Conservation (phyloP, 495 filamentous ascomycete species). For the Tuber melanosporum region DNA sequence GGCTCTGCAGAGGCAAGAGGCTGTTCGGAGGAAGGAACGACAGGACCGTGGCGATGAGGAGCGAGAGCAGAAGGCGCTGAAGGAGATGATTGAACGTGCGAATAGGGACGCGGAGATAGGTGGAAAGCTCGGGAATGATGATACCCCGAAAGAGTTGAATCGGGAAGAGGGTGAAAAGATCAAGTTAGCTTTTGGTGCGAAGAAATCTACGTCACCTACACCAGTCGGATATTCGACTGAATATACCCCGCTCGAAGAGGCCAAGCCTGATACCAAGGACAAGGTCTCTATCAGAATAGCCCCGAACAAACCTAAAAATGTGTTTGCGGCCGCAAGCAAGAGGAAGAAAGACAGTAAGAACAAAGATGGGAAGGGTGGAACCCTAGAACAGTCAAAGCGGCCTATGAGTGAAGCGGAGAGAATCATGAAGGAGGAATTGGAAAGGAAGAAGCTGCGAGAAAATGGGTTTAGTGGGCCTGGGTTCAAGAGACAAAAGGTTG, state of each 20-base stretch:
- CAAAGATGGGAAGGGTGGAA: slow-evolving; percentile 54
- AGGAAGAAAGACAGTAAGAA: slow-evolving; percentile 53
- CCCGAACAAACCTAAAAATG: slow-evolving; percentile 63
- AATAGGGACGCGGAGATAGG: slow-evolving; percentile 49
- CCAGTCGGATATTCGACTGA: slow-evolving; percentile 6
- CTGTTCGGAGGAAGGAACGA: slow-evolving; percentile 71
- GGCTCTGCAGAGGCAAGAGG: slow-evolving; percentile 69
- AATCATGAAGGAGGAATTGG: slow-evolving; percentile 82
- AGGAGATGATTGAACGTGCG: slow-evolving; percentile 75
- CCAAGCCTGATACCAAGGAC: slow-evolving; percentile 23
- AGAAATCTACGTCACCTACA: slow-evolving; percentile 9
- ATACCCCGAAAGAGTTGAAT: slow-evolving; percentile 52
- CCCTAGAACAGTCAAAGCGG: slow-evolving; percentile 59
- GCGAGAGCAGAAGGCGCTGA: slow-evolving; percentile 69
- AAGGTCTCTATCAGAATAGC: slow-evolving; percentile 57
- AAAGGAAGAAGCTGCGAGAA: slow-evolving; percentile 58
- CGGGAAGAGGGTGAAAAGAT: slow-evolving; percentile 77
- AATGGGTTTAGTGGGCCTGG: slow-evolving; percentile 10
- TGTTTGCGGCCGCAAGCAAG: slow-evolving; percentile 58
- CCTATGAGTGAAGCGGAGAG: slow-evolving; percentile 80
- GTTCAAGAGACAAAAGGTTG: slow-evolving; percentile 34
- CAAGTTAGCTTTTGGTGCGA: slow-evolving; percentile 61
- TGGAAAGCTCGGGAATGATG: slow-evolving; percentile 47
- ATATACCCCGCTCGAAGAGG: slow-evolving; percentile 38
- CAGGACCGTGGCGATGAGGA: slow-evolving; percentile 87